Base-by-base conservation (phyloP, 208 protist genomes). In the Wallacemonas sp. region DNA sequence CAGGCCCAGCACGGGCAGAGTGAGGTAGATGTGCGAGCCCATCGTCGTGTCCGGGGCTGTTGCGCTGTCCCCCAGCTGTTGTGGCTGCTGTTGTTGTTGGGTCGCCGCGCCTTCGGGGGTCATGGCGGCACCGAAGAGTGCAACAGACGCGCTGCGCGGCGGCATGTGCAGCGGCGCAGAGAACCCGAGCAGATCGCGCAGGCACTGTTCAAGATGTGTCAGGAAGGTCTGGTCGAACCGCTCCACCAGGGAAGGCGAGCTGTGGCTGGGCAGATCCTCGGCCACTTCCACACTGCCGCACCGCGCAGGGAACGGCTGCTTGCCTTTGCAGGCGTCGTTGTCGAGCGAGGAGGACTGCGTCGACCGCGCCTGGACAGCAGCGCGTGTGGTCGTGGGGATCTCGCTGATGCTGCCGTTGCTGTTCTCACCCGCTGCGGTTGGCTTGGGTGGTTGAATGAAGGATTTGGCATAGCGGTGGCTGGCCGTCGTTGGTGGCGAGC, bases 1-100 rank as follows among this genome's bases (percentile, higher is more conserved):
- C 17, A 65, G 30, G 29, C 60, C 60, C 26, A 65, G 36, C 23
- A 54, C 60, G 2, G 60, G 60, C 29, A 65, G 21, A 11, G 60
- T 65, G 32, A 65, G 26, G 26, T 54, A 65, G 19, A 29, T n/a
- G n/a, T n/a, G n/a, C n/a, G n/a, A n/a, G n/a, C n/a, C n/a, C n/a
- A n/a, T n/a, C n/a, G n/a, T n/a, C n/a, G n/a, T n/a, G n/a, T n/a
- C n/a, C n/a, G n/a, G n/a, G n/a, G n/a, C n/a, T n/a, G n/a, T n/a
- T n/a, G n/a, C n/a, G n/a, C n/a, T n/a, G n/a, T n/a, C n/a, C n/a
- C n/a, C n/a, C n/a, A n/a, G n/a, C n/a, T n/a, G n/a, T n/a, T n/a
- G n/a, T n/a, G n/a, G n/a, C n/a, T n/a, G n/a, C n/a, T n/a, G n/a
- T n/a, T n/a, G n/a, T n/a, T n/a, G n/a, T n/a, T n/a, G n/a, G n/a